These are phyloP conservation scores for Scenedesmus sp. DNA, from an alignment of 163 green algal species.

Conservation along the genomic window DNA sequence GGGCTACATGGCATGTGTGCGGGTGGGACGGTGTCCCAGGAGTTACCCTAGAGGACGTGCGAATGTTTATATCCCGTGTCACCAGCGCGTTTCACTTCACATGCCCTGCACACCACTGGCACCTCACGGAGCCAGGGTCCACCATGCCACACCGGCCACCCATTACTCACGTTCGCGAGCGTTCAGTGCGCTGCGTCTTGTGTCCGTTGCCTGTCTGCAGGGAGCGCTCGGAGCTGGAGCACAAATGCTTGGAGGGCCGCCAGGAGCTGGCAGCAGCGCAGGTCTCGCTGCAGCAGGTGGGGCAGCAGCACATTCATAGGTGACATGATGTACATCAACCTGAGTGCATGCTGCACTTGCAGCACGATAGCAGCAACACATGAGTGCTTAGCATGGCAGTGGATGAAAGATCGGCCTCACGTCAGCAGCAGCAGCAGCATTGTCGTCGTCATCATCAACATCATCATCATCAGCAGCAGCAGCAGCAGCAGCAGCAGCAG, in stretches of 20 bases:
- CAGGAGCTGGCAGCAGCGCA: conserved; percentile 46
- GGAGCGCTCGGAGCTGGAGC: conserved; percentile 47
- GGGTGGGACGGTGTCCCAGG: too few species aligned
- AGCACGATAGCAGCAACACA: not conserved
- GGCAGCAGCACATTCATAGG: not conserved
- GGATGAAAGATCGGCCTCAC: too few species aligned
- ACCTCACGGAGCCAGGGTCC: not conserved
- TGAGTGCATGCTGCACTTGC: not conserved
- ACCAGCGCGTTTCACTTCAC: not conserved
- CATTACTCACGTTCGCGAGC: too few species aligned
- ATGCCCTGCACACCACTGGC: too few species aligned
- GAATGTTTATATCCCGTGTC: not conserved
- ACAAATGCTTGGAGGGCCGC: conserved; percentile 21
- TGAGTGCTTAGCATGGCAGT: too few species aligned
- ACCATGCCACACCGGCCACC: too few species aligned
- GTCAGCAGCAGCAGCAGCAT: too few species aligned
- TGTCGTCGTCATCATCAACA: too few species aligned
- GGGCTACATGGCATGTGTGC: too few species aligned
- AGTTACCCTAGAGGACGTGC: too few species aligned
- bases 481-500: too few species aligned
- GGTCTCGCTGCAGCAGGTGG: conserved; percentile 48
- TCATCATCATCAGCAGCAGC: not conserved
- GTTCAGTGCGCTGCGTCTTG: not conserved
- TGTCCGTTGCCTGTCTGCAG: not conserved
- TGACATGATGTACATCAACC: not conserved